Evolutionary conservation across 169 alveolate genomes (phyloP).

Genomic region (Plasmodium blacklocki): DNA sequence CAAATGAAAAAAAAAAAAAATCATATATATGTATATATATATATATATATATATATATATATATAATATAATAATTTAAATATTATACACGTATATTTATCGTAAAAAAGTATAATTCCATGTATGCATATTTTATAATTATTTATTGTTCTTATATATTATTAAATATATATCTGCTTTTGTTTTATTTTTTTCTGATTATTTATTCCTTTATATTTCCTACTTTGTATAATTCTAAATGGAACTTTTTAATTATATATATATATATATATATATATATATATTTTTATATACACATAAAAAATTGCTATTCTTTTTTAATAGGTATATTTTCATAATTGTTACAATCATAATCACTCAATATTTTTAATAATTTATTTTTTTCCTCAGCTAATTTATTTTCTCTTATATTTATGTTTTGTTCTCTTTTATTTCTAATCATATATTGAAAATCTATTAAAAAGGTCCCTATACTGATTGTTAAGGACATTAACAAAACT

Average conservation of each 20-base stretch:
- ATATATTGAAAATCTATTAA: conserved; percentile 61
- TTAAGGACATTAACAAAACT: conserved; percentile 50
- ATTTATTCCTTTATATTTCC: no score
- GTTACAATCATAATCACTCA: conserved; percentile 62
- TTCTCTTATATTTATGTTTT: conserved; percentile 72
- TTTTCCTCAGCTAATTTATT: conserved; percentile 62
- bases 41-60: no score
- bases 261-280: neutral
- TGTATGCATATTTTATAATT: no score
- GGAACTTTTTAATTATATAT: neutral
- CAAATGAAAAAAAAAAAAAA: no score
- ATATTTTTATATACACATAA: neutral
- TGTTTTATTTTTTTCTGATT: no score
- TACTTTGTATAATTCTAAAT: no score
- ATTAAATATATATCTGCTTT: no score
- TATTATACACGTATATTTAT: no score
- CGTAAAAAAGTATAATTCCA: no score
- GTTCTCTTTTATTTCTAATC: conserved; percentile 52
- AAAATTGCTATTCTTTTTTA: conserved; percentile 24
- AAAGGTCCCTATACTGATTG: conserved; percentile 65
- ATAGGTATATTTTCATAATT: conserved; percentile 75
- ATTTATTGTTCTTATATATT: no score
- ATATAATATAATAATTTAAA: no score
- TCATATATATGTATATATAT: no score
- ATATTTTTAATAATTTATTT: conserved; percentile 53